Evolutionary conservation across 169 alveolate species (phyloP).

Genomic region (Toxoplasma gondii): DNA sequence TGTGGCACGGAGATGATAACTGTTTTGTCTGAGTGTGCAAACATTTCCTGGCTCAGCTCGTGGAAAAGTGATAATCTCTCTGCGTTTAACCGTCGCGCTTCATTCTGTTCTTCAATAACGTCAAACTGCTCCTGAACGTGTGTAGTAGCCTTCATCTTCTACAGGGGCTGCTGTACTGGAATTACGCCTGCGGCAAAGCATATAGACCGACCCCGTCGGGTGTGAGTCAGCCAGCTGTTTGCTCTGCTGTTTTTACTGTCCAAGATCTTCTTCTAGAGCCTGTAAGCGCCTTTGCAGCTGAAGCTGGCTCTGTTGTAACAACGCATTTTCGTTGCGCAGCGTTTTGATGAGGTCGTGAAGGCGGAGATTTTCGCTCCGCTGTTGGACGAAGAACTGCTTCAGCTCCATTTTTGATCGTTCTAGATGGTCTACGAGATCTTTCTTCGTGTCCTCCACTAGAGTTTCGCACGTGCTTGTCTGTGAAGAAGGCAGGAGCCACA

Average conservation of each 20-base stretch:
- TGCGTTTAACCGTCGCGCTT: too few species aligned
- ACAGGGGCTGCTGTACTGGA: too few species aligned
- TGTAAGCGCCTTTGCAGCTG: slow-evolving; percentile 68
- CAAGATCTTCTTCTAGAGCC: slow-evolving; percentile 67
- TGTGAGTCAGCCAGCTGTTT: too few species aligned
- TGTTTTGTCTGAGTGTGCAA: too few species aligned
- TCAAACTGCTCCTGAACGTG: too few species aligned
- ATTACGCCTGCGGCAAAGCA: too few species aligned
- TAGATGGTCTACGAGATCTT: slow-evolving; percentile 57
- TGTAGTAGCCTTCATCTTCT: too few species aligned
- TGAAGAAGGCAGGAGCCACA: neutral
- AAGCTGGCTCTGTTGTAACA: slow-evolving; percentile 66
- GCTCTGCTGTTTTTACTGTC: slow-evolving; percentile 44
- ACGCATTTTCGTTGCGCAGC: slow-evolving; percentile 66
- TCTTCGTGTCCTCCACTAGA: slow-evolving; percentile 62
- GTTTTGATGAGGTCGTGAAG: slow-evolving; percentile 66
- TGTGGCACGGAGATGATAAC: too few species aligned
- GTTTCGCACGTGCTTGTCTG: slow-evolving; percentile 44
- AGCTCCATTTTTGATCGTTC: slow-evolving; percentile 60
- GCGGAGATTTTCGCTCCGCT: slow-evolving; percentile 64
- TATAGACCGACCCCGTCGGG: too few species aligned
- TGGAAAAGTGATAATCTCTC: too few species aligned
- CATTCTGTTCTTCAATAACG: too few species aligned
- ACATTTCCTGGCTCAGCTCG: too few species aligned
- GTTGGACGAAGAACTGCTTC: slow-evolving; percentile 66